Evolutionary conservation across 306 rosid species (phyloP).

Genomic region (Neltuma alba): DNA sequence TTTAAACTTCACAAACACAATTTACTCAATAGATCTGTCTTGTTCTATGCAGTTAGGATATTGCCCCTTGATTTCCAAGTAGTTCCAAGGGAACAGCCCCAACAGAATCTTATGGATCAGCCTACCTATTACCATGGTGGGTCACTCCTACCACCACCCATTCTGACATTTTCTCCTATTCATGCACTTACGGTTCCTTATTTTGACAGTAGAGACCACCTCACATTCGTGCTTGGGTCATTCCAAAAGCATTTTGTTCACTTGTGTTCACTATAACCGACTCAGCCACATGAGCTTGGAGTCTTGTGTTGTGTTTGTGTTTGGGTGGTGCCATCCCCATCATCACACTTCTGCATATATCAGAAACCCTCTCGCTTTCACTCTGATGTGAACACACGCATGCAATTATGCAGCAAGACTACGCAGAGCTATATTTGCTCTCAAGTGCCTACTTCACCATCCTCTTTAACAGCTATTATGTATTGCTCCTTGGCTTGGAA

Average conservation of each 20-base stretch:
- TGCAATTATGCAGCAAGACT: slow-evolving; percentile 23
- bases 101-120: slow-evolving; percentile 66
- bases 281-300: slow-evolving; percentile 48
- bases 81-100: slow-evolving; percentile 71
- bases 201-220: slow-evolving; percentile 19
- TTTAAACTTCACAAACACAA: slow-evolving; percentile 34
- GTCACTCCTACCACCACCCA: slow-evolving; percentile 40
- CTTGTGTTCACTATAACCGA: slow-evolving; percentile 45
- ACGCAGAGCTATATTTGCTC: slow-evolving; percentile 16
- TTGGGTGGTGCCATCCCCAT: slow-evolving; percentile 11
- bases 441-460: slow-evolving; percentile 34
- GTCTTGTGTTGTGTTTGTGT: slow-evolving; percentile 30
- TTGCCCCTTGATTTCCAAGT: slow-evolving; percentile 37
- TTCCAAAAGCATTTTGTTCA: slow-evolving; percentile 55
- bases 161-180: slow-evolving; percentile 37
- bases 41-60: slow-evolving; percentile 31
- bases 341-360: background rate
- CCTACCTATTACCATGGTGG: slow-evolving; percentile 53
- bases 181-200: slow-evolving; percentile 40
- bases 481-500: slow-evolving; percentile 40
- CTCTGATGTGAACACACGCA: slow-evolving; percentile 17
- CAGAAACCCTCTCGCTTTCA: slow-evolving; percentile 39
- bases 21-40: slow-evolving; percentile 44
- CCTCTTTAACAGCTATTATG: slow-evolving; percentile 40
- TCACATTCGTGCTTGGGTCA: slow-evolving; percentile 44